Conservation (phyloP, 768 basidiomycete species). For the Podaxis mareebaensis region DNA sequence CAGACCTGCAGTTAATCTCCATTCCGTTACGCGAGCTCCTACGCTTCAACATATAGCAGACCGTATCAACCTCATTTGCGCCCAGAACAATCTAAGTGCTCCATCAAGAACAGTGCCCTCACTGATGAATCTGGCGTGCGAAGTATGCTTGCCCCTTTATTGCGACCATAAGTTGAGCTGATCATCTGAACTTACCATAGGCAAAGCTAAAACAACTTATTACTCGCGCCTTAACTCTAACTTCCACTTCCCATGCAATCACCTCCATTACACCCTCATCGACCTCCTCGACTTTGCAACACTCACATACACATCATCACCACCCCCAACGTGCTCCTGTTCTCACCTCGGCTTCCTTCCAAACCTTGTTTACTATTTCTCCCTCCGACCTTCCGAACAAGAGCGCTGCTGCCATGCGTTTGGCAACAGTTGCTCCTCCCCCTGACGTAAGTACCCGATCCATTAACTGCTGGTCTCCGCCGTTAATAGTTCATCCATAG, state of each 20-base stretch:
- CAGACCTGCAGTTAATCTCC: slow-evolving; percentile 70
- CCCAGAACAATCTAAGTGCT: slow-evolving; percentile 66
- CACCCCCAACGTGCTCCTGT: slow-evolving; percentile 41
- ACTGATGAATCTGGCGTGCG: slow-evolving; percentile 75
- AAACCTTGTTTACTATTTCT: slow-evolving; percentile 74
- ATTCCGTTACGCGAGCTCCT: slow-evolving; percentile 69
- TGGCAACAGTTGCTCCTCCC: slow-evolving; percentile 41
- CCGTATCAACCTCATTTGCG: slow-evolving; percentile 78
- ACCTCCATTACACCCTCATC: slow-evolving; percentile 71
- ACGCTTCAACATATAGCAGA: slow-evolving; percentile 78
- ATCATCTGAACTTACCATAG: slow-evolving; percentile 32
- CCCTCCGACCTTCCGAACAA: slow-evolving; percentile 79
- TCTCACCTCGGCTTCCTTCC: slow-evolving; percentile 70
- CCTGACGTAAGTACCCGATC: slow-evolving; percentile 22
- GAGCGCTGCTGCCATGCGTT: slow-evolving; percentile 74
- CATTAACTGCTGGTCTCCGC: background rate
- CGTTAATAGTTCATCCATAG: slow-evolving; percentile 48
- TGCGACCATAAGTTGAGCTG: background rate
- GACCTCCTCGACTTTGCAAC: slow-evolving; percentile 25
- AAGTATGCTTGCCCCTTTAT: slow-evolving; percentile 45
- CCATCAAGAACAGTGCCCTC: slow-evolving; percentile 66
- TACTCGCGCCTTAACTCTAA: slow-evolving; percentile 75
- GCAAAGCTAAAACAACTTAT: slow-evolving; percentile 84
- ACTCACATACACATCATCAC: slow-evolving; percentile 31
- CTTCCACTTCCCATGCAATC: slow-evolving; percentile 74